Evolutionary conservation across 805 yeast genomes (phyloP), one percentile per base, ranked within the genome.

Genomic region (Ascoidea rubescens): DNA sequence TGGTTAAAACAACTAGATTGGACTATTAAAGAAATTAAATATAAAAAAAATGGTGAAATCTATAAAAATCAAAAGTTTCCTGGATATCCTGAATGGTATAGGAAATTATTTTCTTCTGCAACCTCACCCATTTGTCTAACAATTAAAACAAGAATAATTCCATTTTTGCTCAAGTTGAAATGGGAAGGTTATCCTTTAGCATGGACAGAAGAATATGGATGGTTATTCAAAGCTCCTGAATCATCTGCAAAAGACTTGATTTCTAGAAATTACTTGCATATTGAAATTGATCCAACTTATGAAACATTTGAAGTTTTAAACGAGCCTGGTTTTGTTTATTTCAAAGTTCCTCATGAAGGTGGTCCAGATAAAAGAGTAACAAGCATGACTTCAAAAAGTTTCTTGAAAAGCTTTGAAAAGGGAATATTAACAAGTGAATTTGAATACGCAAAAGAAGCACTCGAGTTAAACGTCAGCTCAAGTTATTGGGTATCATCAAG

Each of bases 51-150:
- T 45, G 95, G 93, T 1, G 68, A 67, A 4, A 86, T 87, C 1
- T 74, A 70, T 30, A 85, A 87, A 52, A 79, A 77, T 31, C 96
- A 87, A 64, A 88, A 78, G 59, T 62, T 87, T 48, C 95, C 96
- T 0, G 98, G 96, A 0, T 87, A 74, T 59, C 99, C 99, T 0
- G 84, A 84, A 57, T 93, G 99, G 99, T 95, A 87, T 64, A 77
- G 84, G 54, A 80, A 79, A 12, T 58, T 80, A 49, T 69, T 71
- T 56, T 67, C 72, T 0, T 58, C 66, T 7, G 66, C 71, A 10
- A 55, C 58, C 5, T 54, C 64, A 12, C 72, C 69, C 21, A 72
- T 87, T 60, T 77, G 72, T 44, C 66, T 93, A 12, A 79, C 93
- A 0, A 77, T 86, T 1, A 75, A 87, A 51, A 74, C 96, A 0